A percentile compares a stretch with the other conserved stretches of the same genome.
Conservation (phyloP, 2,329 filamentous ascomycete species). For the Cryphonectria japonica region DNA sequence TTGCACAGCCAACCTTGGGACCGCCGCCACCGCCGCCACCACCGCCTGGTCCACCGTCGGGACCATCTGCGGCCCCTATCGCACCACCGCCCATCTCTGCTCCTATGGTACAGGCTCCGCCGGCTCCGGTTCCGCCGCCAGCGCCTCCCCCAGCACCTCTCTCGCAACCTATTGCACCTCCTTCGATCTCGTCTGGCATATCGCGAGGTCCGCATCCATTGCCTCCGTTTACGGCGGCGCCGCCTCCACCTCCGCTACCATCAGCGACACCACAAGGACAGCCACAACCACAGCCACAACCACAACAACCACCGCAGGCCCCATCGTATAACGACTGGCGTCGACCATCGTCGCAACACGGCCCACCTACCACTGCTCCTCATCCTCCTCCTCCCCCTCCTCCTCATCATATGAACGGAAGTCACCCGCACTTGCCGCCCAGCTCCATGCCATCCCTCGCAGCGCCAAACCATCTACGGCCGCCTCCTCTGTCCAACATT, state of each 20-base stretch:
- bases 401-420: conserved; percentile 29
- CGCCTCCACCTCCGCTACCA: conserved; percentile 33
- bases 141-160: conserved; percentile 20
- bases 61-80: conserved; percentile 25
- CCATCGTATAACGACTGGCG: conserved; percentile 54
- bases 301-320: conserved; percentile 35
- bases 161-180: conserved; percentile 35
- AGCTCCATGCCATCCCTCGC: conserved; percentile 34
- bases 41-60: conserved; percentile 18
- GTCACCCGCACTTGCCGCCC: conserved; percentile 31
- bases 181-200: conserved; percentile 32
- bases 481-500: conserved; percentile 49
- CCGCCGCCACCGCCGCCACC: conserved; percentile 11
- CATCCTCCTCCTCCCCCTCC: conserved; percentile 39
- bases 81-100: conserved; percentile 29
- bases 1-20: conserved; percentile 12
- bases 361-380: conserved; percentile 42
- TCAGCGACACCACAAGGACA: too few species aligned
- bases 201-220: conserved; percentile 39
- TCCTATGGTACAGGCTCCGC: conserved; percentile 31
- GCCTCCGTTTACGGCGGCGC: conserved; percentile 42
- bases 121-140: conserved; percentile 23
- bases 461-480: conserved; percentile 47
- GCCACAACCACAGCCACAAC: too few species aligned
- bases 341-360: conserved; percentile 52